A percentile compares a stretch with the other conserved stretches of the same genome.
These are phyloP conservation scores for Debaryomyces tyrocola DNA, from an alignment of 805 yeast species.

Conservation along the genomic window DNA sequence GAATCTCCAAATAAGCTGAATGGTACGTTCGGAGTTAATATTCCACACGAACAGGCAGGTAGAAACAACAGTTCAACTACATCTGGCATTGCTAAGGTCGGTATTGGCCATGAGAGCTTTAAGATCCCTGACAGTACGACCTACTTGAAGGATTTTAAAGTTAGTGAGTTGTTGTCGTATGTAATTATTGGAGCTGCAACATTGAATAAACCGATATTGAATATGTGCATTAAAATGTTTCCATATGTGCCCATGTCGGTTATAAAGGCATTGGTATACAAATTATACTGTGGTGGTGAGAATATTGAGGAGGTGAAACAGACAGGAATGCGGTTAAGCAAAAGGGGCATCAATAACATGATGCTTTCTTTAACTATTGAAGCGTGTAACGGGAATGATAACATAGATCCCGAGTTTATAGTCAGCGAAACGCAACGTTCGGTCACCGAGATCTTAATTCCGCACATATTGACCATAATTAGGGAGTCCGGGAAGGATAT, in stretches of 20 bases:
- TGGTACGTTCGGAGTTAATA: conserved; percentile 13
- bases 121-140: conserved; percentile 5
- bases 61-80: neutral
- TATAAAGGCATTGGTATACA: conserved; percentile 72
- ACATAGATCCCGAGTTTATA: conserved; percentile 58
- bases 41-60: conserved; percentile 4
- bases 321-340: conserved; percentile 66
- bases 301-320: conserved; percentile 63
- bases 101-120: neutral
- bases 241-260: conserved; percentile 74
- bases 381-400: conserved; percentile 79
- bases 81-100: neutral
- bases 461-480: conserved; percentile 66
- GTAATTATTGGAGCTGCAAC: conserved; percentile 72
- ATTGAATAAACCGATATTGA: conserved; percentile 58
- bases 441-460: conserved; percentile 64
- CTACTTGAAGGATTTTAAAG: conserved; percentile 55
- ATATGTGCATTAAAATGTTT: conserved; percentile 61
- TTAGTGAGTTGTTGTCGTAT: conserved; percentile 59
- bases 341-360: conserved; percentile 87
- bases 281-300: conserved; percentile 90
- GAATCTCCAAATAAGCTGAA: conserved; percentile 22
- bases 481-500: conserved; percentile 44
- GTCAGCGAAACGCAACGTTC: conserved; percentile 66
- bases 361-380: conserved; percentile 94